These are phyloP conservation scores for Arthrobotrys conoides DNA, from an alignment of 2,329 filamentous ascomycete genomes.

Conservation along the genomic window DNA sequence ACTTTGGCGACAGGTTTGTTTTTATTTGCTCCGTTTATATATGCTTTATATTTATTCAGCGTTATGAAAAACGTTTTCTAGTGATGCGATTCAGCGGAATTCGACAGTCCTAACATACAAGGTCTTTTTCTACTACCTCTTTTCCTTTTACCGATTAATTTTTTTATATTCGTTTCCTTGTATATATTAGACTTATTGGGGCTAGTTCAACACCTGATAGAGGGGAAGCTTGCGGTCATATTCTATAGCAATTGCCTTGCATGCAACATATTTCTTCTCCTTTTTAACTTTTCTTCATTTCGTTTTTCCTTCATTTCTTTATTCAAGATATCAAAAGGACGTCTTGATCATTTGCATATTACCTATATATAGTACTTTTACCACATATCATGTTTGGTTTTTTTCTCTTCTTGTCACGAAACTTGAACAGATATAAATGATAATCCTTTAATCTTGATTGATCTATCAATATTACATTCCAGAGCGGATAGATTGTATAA, in stretches of 20 bases:
- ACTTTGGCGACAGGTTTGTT: conserved; percentile 32
- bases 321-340: not conserved
- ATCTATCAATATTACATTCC: conserved; percentile 14
- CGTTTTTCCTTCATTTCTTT: not conserved
- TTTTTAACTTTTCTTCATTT: conserved; percentile 25
- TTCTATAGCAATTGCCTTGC: conserved; percentile 23
- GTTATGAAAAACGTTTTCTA: conserved; percentile 45
- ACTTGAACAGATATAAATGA: conserved; percentile 40
- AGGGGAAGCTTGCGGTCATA: conserved; percentile 11
- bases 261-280: conserved; percentile 25
- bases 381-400: conserved; percentile 2
- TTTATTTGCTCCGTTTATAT: conserved; percentile 36
- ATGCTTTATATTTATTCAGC: conserved; percentile 30
- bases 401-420: conserved; percentile 16
- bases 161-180: conserved; percentile 35
- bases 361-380: not conserved
- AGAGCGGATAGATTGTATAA: not conserved
- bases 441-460: conserved; percentile 40
- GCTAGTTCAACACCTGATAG: conserved; percentile 35
- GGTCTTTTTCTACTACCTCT: conserved; percentile 8
- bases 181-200: conserved; percentile 50
- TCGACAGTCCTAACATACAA: conserved; percentile 4
- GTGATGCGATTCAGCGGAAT: conserved; percentile 51
- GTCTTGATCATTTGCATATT: conserved; percentile 3
- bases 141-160: conserved; percentile 20